Base-by-base conservation (phyloP, 2,329 filamentous ascomycete species). In the Claviceps citrina region DNA sequence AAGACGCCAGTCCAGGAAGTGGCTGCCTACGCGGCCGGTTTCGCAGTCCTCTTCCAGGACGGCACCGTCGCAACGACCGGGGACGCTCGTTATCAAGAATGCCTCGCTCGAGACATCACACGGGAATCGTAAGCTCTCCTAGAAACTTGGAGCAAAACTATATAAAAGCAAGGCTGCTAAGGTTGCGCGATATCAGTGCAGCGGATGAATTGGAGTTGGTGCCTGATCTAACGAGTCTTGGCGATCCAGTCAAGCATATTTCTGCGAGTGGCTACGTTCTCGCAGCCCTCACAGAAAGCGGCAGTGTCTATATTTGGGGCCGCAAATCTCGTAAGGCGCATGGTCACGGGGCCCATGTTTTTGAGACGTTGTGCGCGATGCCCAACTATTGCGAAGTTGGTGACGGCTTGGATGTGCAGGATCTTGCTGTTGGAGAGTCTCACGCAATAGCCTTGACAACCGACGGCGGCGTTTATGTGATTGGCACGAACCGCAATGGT, bases 231-330 rank as follows among this genome's bases (percentile, higher is more conserved):
- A 53, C 54, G 5, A 65, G 69, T 40, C 59, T 80, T 59, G 42
- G 67, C 57, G 16, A 72, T 59, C 34, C 64, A 10, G 65, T 81
- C 36, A 58, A 50, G 24, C 73, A 70, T 48, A 58, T 82, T 20
- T 64, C 62, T 4, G 68, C 68, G 3, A 68, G 68, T 2, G 76
- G 76, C 0, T 78, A 76, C 50, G 56, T 68, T 3, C 57, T 70
- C 2, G 73, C 70, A 3, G 76, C 75, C 0, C 48, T 81, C 32
- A 79, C 74, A 0, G 57, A 64, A 9, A 71, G 69, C 2, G 62
- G 68, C 25, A 70, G 74, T 42, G 53, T 79, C 2, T 82, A 81
- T 49, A 52, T 71, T 19, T 82, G 77, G 76, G 77, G 78, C 2
- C 53, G 52, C 33, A 24, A 43, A 13, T 41, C 49, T 1, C 43